phyloP scores from a whole-genome alignment of 495 filamentous ascomycete genomes.

The Penicillium argentinense region DNA sequence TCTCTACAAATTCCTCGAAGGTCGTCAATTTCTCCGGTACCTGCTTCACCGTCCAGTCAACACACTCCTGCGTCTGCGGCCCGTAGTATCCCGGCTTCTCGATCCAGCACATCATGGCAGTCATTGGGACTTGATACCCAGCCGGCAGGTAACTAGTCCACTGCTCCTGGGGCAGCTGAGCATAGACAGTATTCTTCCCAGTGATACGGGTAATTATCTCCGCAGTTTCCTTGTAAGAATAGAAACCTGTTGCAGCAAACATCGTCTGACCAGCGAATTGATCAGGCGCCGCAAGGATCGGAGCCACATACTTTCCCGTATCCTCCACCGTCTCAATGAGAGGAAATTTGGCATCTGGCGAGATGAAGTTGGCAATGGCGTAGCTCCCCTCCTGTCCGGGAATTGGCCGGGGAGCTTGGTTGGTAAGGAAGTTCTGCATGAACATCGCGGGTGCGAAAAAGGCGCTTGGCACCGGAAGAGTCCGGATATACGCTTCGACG shows the following conservation, averaged over 20 bases:
- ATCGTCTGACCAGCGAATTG: constrained; percentile 50
- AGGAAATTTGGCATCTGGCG: constrained; percentile 36
- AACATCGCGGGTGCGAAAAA: constrained; percentile 46
- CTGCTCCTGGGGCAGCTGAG: constrained; percentile 40
- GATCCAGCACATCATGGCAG: constrained; percentile 33
- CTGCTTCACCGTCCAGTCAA: constrained; percentile 38
- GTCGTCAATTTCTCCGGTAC: constrained; percentile 40
- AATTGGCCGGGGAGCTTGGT: constrained; percentile 12
- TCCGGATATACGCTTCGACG: constrained; percentile 46
- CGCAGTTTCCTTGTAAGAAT: constrained; percentile 35
- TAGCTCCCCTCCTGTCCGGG: constrained; percentile 19
- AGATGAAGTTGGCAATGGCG: constrained; percentile 20
- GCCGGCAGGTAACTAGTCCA: constrained; percentile 30
- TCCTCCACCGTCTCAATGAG: constrained; percentile 46
- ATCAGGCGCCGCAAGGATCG: constrained; percentile 51
- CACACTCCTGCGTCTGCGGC: constrained; percentile 32
- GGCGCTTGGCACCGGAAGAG: constrained; percentile 39
- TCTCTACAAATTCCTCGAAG: constrained; percentile 47
- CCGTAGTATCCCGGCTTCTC: constrained; percentile 52
- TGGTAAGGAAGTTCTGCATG: constrained; percentile 47
- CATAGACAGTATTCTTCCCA: constrained; percentile 48
- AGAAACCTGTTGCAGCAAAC: constrained; percentile 36
- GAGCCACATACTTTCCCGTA: constrained; percentile 52
- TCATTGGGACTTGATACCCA: constrained; percentile 23
- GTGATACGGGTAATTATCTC: constrained; percentile 37